Conservation (phyloP, 768 basidiomycete species). For the Rubroboletus satanas region DNA sequence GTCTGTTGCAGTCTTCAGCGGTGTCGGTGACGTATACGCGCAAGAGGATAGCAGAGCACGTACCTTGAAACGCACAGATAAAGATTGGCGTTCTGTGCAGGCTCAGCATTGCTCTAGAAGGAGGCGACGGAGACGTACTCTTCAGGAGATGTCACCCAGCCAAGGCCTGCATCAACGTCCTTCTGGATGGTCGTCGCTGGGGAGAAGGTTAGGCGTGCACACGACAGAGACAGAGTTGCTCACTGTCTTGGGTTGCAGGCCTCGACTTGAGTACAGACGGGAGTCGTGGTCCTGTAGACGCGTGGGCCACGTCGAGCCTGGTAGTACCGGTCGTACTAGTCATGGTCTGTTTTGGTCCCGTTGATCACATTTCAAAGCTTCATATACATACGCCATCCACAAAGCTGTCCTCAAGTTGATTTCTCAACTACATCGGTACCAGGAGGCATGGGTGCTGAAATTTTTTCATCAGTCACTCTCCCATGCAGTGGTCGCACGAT, state of each 20-base stretch:
- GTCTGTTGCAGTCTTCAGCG: constrained; percentile 56
- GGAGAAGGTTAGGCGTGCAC: not conserved
- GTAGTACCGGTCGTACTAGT: not conserved
- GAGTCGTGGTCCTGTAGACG: constrained; percentile 27
- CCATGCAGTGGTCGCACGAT: constrained; percentile 36
- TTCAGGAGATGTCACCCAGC: constrained; percentile 58
- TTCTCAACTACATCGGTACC: not conserved
- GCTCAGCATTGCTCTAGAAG: constrained; percentile 2
- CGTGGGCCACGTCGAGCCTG: not conserved
- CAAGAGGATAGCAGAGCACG: not conserved
- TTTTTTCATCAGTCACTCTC: constrained; percentile 28
- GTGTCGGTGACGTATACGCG: not conserved
- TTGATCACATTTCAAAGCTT: no score
- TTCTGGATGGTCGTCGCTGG: constrained; percentile 53
- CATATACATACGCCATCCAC: not conserved
- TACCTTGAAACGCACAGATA: constrained; percentile 67
- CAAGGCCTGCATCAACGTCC: constrained; percentile 50
- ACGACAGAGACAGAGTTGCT: not conserved
- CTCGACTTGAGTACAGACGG: constrained; percentile 33
- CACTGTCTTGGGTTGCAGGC: constrained; percentile 33
- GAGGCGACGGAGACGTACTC: constrained; percentile 44
- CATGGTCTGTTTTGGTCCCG: not conserved
- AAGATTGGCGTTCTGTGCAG: constrained; percentile 68
- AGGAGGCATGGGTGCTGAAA: constrained; percentile 12
- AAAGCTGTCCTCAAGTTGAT: not conserved